Evolutionary conservation across 1,139 yeast genomes (phyloP), one percentile per base, ranked within the genome.

Genomic region (Groenewaldozyma sp.): DNA sequence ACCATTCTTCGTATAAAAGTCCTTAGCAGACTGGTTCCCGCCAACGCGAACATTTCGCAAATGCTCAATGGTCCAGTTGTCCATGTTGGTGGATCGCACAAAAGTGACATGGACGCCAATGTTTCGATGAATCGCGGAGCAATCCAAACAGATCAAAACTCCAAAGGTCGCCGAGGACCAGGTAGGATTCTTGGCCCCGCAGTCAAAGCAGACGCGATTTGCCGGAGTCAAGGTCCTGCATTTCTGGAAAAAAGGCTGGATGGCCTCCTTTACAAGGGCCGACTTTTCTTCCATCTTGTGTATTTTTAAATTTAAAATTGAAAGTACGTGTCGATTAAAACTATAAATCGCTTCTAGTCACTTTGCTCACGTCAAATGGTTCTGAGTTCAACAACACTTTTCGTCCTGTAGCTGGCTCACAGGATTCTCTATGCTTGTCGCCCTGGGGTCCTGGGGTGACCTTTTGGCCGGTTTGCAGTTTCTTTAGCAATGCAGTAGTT

Each of bases 91-190:
- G 28, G 95, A 84, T 58, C 88, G 84, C 36, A 91, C 97, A 64
- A 91, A 91, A 27, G 96, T 82, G 51, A 91, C 81, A 60, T 91
- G 98, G 36, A 88, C 97, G 40, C 98, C 98, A 58, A 91, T 67
- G 42, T 94, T 93, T 61, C 98, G 76, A 62, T 91, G 98, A 45
- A 82, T 76, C n/a, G 96, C 95, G 45, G 96, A 94, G 62, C 97
- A 91, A 57, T 88, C 95, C 43, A 88, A 74, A 63, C 97, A 91
- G 51, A 91, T 71, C 62, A 88, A 80, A 40, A 91, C 87, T 42
- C 97, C 97, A 58, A 86, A 87, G 46, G 94, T 94, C 36, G 94
- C 95, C 21, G 95, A 84, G 2, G 97, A 93, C 98, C 98, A 91
- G 40, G 94, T 94, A 22, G 98, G 97, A 62, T 88, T 88, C 51